Evolutionary conservation across 106 monocot genomes (phyloP).

Genomic region (Hemerocallis citrina): DNA sequence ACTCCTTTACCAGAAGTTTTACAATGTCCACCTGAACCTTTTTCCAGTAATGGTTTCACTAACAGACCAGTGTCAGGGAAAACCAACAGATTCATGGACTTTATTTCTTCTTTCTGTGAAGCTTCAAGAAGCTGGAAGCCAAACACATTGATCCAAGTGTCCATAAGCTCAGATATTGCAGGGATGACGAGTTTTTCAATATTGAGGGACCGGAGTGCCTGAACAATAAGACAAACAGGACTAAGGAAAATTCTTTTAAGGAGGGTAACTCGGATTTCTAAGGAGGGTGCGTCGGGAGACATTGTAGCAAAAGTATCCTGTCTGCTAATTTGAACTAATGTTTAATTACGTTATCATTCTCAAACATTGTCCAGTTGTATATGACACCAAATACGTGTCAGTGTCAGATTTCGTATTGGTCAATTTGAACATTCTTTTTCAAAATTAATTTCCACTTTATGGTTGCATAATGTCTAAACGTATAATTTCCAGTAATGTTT

Average conservation of each 20-base stretch:
- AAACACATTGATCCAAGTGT: slow-evolving; percentile 78
- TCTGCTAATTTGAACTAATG: too few relatives aligned
- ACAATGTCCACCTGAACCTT: slow-evolving; percentile 11
- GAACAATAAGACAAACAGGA: slow-evolving; percentile 13
- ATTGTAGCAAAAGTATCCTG: too few relatives aligned
- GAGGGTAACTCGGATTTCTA: too few relatives aligned
- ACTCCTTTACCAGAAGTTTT: slow-evolving; percentile 23
- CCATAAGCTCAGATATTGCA: slow-evolving; percentile 72
- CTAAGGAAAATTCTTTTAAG: neutral
- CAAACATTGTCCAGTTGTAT: too few relatives aligned
- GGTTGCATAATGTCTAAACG: too few relatives aligned
- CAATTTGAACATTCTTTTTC: too few relatives aligned
- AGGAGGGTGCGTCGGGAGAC: too few relatives aligned
- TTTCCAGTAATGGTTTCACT: slow-evolving; percentile 37
- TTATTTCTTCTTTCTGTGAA: slow-evolving; percentile 52
- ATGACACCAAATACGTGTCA: too few relatives aligned
- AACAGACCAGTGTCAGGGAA: slow-evolving; percentile 83
- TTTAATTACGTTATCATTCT: too few relatives aligned
- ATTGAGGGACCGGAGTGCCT: slow-evolving; percentile 59
- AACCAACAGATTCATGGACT: slow-evolving; percentile 62
- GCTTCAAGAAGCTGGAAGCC: slow-evolving; percentile 57
- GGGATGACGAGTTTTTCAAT: slow-evolving; percentile 80
- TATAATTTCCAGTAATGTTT: too few relatives aligned
- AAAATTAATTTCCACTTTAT: too few relatives aligned
- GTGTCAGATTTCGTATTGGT: too few relatives aligned